Evolutionary conservation across 2,329 filamentous ascomycete species (phyloP).

Genomic region (Pyrenochaeta sp.): DNA sequence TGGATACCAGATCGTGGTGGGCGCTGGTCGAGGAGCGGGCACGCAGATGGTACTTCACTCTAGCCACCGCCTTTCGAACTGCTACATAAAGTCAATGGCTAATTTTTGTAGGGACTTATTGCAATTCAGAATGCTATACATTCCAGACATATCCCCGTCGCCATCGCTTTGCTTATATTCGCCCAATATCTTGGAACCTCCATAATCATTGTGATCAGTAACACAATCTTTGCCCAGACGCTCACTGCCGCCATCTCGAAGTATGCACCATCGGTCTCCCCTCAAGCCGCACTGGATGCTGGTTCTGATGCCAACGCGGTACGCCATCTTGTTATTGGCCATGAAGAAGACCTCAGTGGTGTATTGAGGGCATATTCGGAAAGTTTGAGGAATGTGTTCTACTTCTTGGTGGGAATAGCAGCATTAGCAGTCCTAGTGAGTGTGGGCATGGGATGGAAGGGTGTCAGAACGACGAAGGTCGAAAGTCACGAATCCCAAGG

Average conservation of each 20-base stretch:
- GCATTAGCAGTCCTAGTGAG: conserved; percentile 17
- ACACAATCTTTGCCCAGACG: conserved; percentile 36
- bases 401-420: conserved; percentile 25
- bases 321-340: conserved; percentile 22
- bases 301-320: conserved; percentile 36
- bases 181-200: conserved; percentile 47
- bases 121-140: conserved; percentile 44
- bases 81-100: background rate
- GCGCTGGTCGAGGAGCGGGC: conserved; percentile 32
- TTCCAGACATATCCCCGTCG: conserved; percentile 36
- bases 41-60: conserved; percentile 30
- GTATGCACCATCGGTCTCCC: conserved; percentile 35
- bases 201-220: conserved; percentile 39
- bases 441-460: conserved; percentile 35
- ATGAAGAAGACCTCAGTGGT: conserved; percentile 23
- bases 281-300: conserved; percentile 28
- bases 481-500: background rate
- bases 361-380: conserved; percentile 35
- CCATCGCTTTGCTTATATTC: conserved; percentile 47
- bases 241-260: conserved; percentile 17
- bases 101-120: conserved; percentile 28
- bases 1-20: conserved; percentile 37
- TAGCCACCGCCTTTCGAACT: background rate
- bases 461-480: conserved; percentile 24
- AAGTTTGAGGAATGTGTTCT: conserved; percentile 35